Evolutionary conservation across 2,329 filamentous ascomycete species (phyloP), one percentile per base, ranked within the genome.

Genomic region (Sarocladiaceae sp.): DNA sequence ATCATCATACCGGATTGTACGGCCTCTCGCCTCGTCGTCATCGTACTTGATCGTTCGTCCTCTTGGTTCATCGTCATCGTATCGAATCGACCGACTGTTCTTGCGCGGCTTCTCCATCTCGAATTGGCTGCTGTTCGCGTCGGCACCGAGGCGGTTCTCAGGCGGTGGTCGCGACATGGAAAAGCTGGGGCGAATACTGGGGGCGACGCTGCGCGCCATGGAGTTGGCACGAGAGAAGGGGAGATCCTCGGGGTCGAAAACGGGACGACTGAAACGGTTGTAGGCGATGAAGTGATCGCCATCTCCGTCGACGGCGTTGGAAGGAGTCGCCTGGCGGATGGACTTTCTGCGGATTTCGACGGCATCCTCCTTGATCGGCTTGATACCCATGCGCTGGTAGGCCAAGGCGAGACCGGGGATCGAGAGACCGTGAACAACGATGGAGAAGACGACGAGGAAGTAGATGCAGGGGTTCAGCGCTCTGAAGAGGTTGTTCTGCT

Each of bases 191-290:
- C 37, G 37, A 24, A 41, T 29, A 29, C 37, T 41, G 10, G 37
- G 37, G 6, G 37, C 37, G 20, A 41, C 19, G 23, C 37, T 41
- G 24, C 37, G 37, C 4, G 37, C 40, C 40, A 43, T 43, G 40
- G 40, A 43, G 12, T 43, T 32, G 26, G 26, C 29, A 33, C 40
- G 40, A 33, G 40, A 43, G 27, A 31, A 40, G 29, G 44, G 44
- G 5, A 45, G 35, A 29, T 45, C 44, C 20, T 35, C 44, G 11
- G 35, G 33, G 15, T 45, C 35, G 44, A 59, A 58, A 0, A 54
- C 48, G 15, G 67, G 66, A 6, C 67, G 57, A 12, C 63, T 70
- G 58, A 74, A 74, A 37, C 71, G 67, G 51, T 74, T 73, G 52
- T 70, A 72, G 1, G 66, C 66, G 27, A 71, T 63, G 42, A 72